Evolutionary conservation across 352 stramenopile genomes (phyloP), one percentile per base, ranked within the genome.

Genomic region (Pythium dissimile): DNA sequence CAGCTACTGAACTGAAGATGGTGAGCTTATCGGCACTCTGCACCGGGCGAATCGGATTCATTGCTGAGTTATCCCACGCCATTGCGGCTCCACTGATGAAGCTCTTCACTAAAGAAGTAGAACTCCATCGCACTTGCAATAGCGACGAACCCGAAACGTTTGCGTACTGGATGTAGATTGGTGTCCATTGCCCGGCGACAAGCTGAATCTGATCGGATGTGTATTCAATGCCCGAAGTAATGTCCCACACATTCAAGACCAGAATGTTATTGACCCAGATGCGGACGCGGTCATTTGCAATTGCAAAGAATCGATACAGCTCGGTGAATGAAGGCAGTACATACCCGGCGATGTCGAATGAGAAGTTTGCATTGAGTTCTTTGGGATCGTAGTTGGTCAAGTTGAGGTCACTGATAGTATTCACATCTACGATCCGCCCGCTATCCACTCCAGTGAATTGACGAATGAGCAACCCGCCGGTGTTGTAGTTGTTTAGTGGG

Each of bases 241-340:
- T 5, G 5, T 31, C 42, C 42, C 42, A 48, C 12, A 16, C 42
- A 48, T 48, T 48, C 0, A 48, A 21, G 42, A 48, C n/a, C 18
- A 48, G 18, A 15, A 10, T 48, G 42, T 48, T 48, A 21, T 48
- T 31, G 7, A 48, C 42, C 42, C 42, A 48, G 9, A 48, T 48
- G 5, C 42, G 42, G 12, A 48, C 42, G 26, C 42, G 8, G 30
- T 48, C 42, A 48, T 48, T 16, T 15, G 42, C 42, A 10, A 48
- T 32, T 15, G 42, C 42, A 16, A 30, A n/a, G 16, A 48, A 48
- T 9, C 42, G 42, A 30, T 48, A 48, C 6, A 20, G 12, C 18
- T 48, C 42, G 12, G 42, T 48, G 3, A 11, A 20, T 30, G 42
- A 16, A 1, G 42, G 42, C 12, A 48, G 42, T 15, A 48, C n/a